phyloP scores from a whole-genome alignment of 2,329 filamentous ascomycete genomes.

The Monilinia laxa region DNA sequence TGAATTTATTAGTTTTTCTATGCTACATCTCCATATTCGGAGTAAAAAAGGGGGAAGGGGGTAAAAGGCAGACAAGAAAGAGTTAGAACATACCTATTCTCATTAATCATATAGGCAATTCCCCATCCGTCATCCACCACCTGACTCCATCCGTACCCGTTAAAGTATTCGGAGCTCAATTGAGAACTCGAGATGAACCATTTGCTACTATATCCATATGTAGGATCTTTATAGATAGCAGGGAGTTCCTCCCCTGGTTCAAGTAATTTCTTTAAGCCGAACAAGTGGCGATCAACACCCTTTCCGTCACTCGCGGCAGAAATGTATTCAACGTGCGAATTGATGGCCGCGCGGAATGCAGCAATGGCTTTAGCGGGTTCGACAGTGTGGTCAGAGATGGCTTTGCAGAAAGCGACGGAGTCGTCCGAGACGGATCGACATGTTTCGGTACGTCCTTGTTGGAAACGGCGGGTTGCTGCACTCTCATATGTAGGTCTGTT shows the following conservation, averaged over 20 bases:
- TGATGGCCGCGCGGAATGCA: slow-evolving; percentile 78
- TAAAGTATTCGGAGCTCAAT: slow-evolving; percentile 95
- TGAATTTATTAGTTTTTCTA: neutral
- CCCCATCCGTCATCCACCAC: slow-evolving; percentile 95
- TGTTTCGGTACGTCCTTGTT: slow-evolving; percentile 93
- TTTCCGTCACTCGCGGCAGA: slow-evolving; percentile 84
- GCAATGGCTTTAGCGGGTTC: slow-evolving; percentile 65
- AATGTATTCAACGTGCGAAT: slow-evolving; percentile 88
- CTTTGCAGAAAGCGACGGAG: slow-evolving; percentile 82
- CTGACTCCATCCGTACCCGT: slow-evolving; percentile 98
- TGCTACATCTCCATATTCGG: neutral
- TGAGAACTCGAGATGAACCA: slow-evolving; percentile 92
- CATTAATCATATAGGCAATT: slow-evolving; percentile 99
- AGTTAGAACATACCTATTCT: slow-evolving; percentile 68
- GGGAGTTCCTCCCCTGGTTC: slow-evolving; percentile 78
- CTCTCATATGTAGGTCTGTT: slow-evolving; percentile 98
- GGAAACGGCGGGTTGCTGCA: slow-evolving; percentile 90
- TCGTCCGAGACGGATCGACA: slow-evolving; percentile 91
- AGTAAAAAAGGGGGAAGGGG: neutral
- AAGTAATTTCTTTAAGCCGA: slow-evolving; percentile 90
- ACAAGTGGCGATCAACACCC: slow-evolving; percentile 95
- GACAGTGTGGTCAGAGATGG: slow-evolving; percentile 70
- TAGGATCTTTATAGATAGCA: slow-evolving; percentile 81
- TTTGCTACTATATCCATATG: slow-evolving; percentile 76
- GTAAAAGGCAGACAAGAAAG: neutral